Base-by-base conservation (phyloP, 805 yeast species). In the Saccharomyces paradoxus region DNA sequence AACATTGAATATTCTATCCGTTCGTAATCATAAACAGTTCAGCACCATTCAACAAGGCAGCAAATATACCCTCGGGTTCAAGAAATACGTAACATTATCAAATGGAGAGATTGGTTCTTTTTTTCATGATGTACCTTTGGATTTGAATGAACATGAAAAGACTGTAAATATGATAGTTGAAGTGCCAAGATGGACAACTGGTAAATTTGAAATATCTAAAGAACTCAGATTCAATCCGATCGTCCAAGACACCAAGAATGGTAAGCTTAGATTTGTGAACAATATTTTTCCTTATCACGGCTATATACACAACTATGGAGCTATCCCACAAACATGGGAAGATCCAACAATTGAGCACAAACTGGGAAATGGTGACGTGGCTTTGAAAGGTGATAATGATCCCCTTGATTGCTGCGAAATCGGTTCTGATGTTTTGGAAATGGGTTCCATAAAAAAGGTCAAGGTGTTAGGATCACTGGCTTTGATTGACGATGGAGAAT, bases 321-420 rank as follows among this genome's bases (percentile, higher is more conserved):
- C 95, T 2, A 76, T 88, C 62, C 91, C 96, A 17, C 96, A 88
- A 74, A 92, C 98, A 3, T 92, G 98, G 98, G 99, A 92, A 72
- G 96, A 94, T 67, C 95, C 96, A n/a, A 81, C 84, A 55, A n/a
- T 54, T n/a, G 30, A 44, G 2, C 48, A 48, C n/a, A 52, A 53
- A 9, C 75, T 74, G 52, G 64, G 60, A 76, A 72, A 62, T 68
- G 74, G 80, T 56, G 77, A 73, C 66, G 79, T 77, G 59, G 61
- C 70, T 3, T 70, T 79, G 37, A 71, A 72, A 57, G 99, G 99
- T 57, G 99, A 92, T 73, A 88, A 89, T 67, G 99, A 92, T 71
- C 99, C 99, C 3, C 74, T 92, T 58, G 99, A 92, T 67, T 91
- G 91, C 49, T 84, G 96, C 67, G 99, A 92, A 65, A 89, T 92